Evolutionary conservation across 768 basidiomycete species (phyloP), one percentile per base, ranked within the genome.

Genomic region (Mycena amicta): DNA sequence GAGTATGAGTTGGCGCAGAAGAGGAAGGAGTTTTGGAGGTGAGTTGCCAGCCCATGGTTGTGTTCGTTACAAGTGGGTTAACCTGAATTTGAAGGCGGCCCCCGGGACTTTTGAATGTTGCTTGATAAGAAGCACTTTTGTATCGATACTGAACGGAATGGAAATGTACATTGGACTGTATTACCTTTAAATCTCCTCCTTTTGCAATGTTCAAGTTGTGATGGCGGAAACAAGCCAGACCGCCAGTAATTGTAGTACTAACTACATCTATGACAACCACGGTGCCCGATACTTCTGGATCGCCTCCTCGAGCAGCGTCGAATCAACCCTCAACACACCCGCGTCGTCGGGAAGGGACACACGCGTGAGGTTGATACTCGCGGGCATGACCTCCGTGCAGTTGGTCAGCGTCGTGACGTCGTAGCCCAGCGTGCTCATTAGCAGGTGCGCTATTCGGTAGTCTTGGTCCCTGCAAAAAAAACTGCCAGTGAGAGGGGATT

Each of bases 341-440:
- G 26, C 3, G 18, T 8, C 18, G 33, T 37, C 33, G 29, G 11
- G 22, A 3, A 31, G 28, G 18, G 41, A 30, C n/a, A 65, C 6
- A 22, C 52, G 33, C 26, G 45, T 46, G 26, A 65, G 53, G 12
- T 62, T 54, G 28, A 65, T 65, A 37, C 50, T 51, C 39, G 50
- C 47, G 23, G 63, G 63, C 56, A 65, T 53, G 3, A 65, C 31
- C 46, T 65, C 63, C 26, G 63, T 59, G 49, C 63, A 65, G 15
- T 65, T 51, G n/a, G 54, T 62, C 29, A 65, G 52, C 22, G 30
- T 31, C n/a, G 37, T 26, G 39, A 31, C 20, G 20, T 62, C 26
- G 1, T 59, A 28, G 0, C 63, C 63, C 5, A 65, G 53, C 1
- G 56, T 20, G 40, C 53, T 59, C 63, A 65, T 62, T 22, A 55